These are phyloP conservation scores for Amanita subjunquillea DNA, from an alignment of 768 basidiomycete species.

Conservation along the genomic window DNA sequence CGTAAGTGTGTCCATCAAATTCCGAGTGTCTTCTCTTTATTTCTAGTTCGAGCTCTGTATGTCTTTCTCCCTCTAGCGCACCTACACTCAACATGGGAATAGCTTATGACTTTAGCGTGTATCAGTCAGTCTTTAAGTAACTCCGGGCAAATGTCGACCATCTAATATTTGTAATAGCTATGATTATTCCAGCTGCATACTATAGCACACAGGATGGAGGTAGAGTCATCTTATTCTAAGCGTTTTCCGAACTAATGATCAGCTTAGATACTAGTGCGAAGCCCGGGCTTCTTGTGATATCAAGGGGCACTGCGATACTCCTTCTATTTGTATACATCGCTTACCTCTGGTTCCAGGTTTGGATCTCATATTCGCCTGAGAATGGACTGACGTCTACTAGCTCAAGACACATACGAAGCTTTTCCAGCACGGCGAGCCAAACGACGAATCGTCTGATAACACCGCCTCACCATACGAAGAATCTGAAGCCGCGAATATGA, in stretches of 20 bases:
- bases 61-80: slow-evolving; percentile 6
- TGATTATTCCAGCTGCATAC: slow-evolving; percentile 89
- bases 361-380: not conserved
- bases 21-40: slow-evolving; percentile 4
- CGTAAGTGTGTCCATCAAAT: slow-evolving; percentile 35
- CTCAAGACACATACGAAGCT: slow-evolving; percentile 62
- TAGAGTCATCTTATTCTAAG: slow-evolving; percentile 8
- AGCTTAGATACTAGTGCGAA: slow-evolving; percentile 17
- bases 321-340: slow-evolving; percentile 65
- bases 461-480: slow-evolving; percentile 19
- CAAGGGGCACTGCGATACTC: slow-evolving; percentile 64
- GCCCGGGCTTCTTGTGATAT: slow-evolving; percentile 42
- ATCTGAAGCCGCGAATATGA: slow-evolving; percentile 52
- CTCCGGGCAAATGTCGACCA: not conserved
- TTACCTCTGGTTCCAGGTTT: slow-evolving; percentile 69
- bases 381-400: slow-evolving; percentile 22
- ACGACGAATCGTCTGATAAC: not conserved
- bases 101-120: slow-evolving; percentile 81
- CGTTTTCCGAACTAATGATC: slow-evolving; percentile 2
- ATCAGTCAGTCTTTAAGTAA: slow-evolving; percentile 44
- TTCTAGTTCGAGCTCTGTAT: slow-evolving; percentile 37
- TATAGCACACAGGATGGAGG: slow-evolving; percentile 20
- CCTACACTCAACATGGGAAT: not conserved
- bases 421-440: slow-evolving; percentile 16
- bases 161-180: slow-evolving; percentile 28